A percentile compares a stretch with the other conserved stretches of the same genome.
Conservation (phyloP, 2,329 filamentous ascomycete species). For the Aspergillus sp. region DNA sequence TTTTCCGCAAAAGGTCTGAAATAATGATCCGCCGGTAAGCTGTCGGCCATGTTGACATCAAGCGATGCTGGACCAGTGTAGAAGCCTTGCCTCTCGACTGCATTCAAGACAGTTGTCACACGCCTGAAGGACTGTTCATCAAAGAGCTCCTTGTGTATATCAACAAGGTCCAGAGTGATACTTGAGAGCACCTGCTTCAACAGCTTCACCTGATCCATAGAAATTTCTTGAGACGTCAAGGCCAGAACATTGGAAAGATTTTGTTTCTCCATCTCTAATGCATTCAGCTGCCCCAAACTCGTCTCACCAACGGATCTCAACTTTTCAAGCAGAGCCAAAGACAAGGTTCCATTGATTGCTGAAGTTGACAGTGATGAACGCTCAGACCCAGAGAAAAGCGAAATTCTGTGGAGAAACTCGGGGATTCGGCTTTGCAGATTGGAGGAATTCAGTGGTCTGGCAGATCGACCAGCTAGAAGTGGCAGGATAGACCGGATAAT, state of each 20-base stretch:
- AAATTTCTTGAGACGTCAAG: slow-evolving; percentile 49
- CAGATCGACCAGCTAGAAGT: slow-evolving; percentile 37
- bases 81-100: slow-evolving; percentile 21
- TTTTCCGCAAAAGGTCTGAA: slow-evolving; percentile 34
- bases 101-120: slow-evolving; percentile 21
- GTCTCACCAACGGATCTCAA: slow-evolving; percentile 53
- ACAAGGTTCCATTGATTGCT: slow-evolving; percentile 50
- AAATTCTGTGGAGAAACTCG: slow-evolving; percentile 33
- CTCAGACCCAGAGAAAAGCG: slow-evolving; percentile 35
- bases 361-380: slow-evolving; percentile 31
- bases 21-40: slow-evolving; percentile 28
- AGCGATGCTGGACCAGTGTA: slow-evolving; percentile 12
- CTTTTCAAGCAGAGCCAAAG: slow-evolving; percentile 55
- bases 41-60: slow-evolving; percentile 17
- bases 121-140: slow-evolving; percentile 24
- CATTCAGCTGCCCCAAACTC: slow-evolving; percentile 58
- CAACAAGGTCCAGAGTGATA: slow-evolving; percentile 32
- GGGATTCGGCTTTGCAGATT: slow-evolving; percentile 32
- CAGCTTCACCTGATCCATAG: slow-evolving; percentile 49
- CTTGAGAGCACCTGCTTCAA: slow-evolving; percentile 49
- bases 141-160: slow-evolving; percentile 35
- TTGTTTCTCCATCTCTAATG: slow-evolving; percentile 65
- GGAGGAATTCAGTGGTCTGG: slow-evolving; percentile 32
- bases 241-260: slow-evolving; percentile 57
- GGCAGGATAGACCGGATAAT: slow-evolving; percentile 30